A percentile compares a stretch with the other conserved stretches of the same genome.
Conservation (phyloP, 2,329 filamentous ascomycete genomes). For the Epichloe bromicola region DNA sequence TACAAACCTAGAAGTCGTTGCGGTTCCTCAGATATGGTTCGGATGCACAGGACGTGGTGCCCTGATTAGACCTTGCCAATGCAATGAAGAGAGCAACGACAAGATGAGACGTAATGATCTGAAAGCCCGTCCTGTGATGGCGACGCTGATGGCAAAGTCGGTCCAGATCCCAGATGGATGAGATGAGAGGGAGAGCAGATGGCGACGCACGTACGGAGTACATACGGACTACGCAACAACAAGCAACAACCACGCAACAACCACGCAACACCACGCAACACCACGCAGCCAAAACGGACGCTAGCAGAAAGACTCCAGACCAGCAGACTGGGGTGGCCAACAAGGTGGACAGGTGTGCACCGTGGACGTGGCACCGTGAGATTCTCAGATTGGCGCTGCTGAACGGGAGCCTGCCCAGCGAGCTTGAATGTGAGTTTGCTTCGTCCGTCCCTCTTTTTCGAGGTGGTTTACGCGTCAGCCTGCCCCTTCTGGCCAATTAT, state of each 20-base stretch:
- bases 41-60: neutral
- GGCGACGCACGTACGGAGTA: neutral
- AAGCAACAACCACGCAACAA: too few relatives aligned
- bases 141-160: neutral
- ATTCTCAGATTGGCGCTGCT: neutral
- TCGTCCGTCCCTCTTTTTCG: conserved; percentile 2
- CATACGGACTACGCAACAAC: neutral
- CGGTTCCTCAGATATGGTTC: neutral
- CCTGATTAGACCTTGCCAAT: neutral
- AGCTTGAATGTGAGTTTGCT: neutral
- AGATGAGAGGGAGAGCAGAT: neutral
- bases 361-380: neutral
- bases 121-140: neutral
- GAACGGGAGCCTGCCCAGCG: neutral
- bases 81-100: neutral
- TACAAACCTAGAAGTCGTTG: neutral
- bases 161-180: neutral
- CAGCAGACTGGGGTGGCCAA: neutral
- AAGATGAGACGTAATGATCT: neutral
- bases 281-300: too few relatives aligned
- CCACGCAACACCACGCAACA: too few relatives aligned
- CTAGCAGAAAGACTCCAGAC: too few relatives aligned
- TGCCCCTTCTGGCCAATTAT: conserved; percentile 18
- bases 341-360: neutral
- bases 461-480: conserved; percentile 27